Conservation (phyloP, 176 grass and related monocot species). For the Dactylis glomerata region DNA sequence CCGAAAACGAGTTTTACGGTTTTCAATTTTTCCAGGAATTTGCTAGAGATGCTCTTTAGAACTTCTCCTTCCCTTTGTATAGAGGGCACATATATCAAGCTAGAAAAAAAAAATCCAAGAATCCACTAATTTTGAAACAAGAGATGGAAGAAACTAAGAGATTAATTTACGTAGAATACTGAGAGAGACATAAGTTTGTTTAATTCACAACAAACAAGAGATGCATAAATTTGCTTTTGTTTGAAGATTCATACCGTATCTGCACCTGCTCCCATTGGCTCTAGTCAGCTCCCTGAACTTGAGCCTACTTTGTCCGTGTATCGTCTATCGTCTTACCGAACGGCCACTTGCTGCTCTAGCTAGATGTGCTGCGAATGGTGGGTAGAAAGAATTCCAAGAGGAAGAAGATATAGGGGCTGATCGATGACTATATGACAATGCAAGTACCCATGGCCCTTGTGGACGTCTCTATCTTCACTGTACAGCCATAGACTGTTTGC, state of each 20-base stretch:
- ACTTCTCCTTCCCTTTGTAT: too few species aligned
- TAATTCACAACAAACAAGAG: not conserved
- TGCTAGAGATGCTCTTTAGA: too few species aligned
- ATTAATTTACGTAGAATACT: too few species aligned
- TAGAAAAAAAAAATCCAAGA: too few species aligned
- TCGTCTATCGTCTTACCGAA: not conserved
- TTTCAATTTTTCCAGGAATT: too few species aligned
- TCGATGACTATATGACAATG: too few species aligned
- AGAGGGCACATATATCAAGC: too few species aligned
- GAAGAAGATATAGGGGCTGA: not conserved
- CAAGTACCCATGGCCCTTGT: not conserved
- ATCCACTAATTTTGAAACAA: not conserved
- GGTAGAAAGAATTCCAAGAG: not conserved
- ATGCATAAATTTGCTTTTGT: not conserved
- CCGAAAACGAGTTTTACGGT: too few species aligned
- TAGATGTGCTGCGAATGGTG: not conserved
- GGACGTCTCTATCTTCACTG: not conserved
- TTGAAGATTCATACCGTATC: not conserved
- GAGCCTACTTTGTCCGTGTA: not conserved
- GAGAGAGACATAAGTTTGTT: not conserved
- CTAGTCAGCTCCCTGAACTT: not conserved
- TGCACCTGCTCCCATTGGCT: not conserved
- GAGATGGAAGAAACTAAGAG: too few species aligned
- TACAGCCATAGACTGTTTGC: not conserved
- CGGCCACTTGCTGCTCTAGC: not conserved